Base-by-base conservation (phyloP, 2,329 filamentous ascomycete genomes). In the Magnaporthiopsis incrustans region DNA sequence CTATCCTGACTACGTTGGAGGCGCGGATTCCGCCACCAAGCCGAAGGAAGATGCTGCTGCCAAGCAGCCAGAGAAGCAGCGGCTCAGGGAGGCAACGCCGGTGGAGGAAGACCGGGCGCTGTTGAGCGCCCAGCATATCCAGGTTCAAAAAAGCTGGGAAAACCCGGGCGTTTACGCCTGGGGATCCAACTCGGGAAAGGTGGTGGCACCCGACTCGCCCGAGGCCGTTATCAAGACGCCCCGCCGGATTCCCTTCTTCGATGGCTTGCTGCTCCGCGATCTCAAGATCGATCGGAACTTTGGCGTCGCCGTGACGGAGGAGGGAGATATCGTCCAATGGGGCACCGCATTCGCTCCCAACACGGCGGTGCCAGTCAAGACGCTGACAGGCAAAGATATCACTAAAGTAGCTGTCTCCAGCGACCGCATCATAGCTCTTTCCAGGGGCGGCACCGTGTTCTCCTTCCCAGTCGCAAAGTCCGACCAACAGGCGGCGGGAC, bases 251-350 rank as follows among this genome's bases (percentile, higher is more conserved):
- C 69, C 83, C 0, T 95, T 88, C 75, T 98, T 99, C 71, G 88
- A 98, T 71, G 90, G 89, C 35, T 85, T 91, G 75, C 76, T 97
- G 22, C 79, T 99, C 57, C 84, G 94, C 61, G 95, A 97, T 73
- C 80, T 98, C 67, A 97, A 96, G 77, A 78, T 98, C 61, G 91
- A 92, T 65, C 83, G 86, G 63, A 85, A 86, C 57, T 93, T 96
- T 73, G 95, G 91, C 11, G 94, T 88, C 4, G 95, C 95, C 12
- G 88, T 98, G 57, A 89, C 88, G 5, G 93, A 97, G 73, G 87
- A 89, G 67, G 95, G 95, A 4, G 90, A 98, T 73, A 75, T 99
- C 59, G 81, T 97, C 15, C 93, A 98, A 77, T 99, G 95, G 95
- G 95, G 95, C 1, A 82, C 82, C 4, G 91, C 82, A 4, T 97